Base-by-base conservation (phyloP, 345 rosid species). In the Aurinia saxatilis region DNA sequence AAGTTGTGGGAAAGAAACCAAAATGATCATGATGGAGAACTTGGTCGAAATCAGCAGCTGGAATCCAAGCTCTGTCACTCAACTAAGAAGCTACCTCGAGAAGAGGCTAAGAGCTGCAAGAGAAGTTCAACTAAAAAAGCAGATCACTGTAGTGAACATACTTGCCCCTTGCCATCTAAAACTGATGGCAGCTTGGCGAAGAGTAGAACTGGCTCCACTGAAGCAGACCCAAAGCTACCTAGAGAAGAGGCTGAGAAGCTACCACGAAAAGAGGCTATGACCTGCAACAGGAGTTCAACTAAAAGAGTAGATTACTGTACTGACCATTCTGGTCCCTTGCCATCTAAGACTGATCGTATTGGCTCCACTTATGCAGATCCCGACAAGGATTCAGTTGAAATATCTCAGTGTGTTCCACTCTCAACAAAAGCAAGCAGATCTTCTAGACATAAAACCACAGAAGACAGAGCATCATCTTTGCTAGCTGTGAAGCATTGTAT, bases 141-240 rank as follows among this genome's bases (percentile, higher is more conserved):
- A 67, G 60, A 70, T 53, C 14, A 50, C 65, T 63, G 65, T 35
- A 19, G 70, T 41, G 79, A 73, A 25, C 79, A 73, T 58, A 68
- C 90, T 45, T 67, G 80, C 17, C 73, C 82, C 21, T 50, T 76
- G 48, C 76, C 78, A 48, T 49, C 61, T 66, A 80, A 76, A 61
- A 65, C 21, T 65, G 85, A 75, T 21, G 44, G 63, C 45, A 69
- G 65, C 39, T 65, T 47, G 31, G 79, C 31, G 45, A 63, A 57
- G 56, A 79, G 77, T 73, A 41, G 6, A 49, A 38, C 23, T 10
- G 65, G 61, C 65, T 74, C 56, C 25, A 9, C 54, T 21, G 75
- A 72, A 56, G 69, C 53, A 12, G 66, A 71, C 39, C 52, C 31
- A 27, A 27, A 27, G 31, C 31, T 27, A 27, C 31, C 6, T 27